Evolutionary conservation across 2,329 filamentous ascomycete species (phyloP).

Genomic region (Pseudogymnoascus sp.): DNA sequence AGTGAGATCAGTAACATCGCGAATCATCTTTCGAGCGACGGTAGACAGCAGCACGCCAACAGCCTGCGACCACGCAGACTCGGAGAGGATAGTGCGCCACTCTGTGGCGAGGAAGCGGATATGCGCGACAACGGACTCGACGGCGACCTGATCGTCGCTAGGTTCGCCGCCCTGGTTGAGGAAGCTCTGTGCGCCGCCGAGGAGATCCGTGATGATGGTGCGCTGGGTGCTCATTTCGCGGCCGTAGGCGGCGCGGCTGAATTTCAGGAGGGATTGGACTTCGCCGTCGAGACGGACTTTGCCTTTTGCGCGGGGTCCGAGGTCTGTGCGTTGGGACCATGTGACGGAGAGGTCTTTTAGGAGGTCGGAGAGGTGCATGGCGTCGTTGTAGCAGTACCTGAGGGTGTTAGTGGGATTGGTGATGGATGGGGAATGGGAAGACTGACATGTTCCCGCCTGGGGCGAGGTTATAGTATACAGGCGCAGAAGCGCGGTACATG

Average conservation of each 20-base stretch:
- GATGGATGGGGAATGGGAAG: background rate
- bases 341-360: slow-evolving; percentile 39
- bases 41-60: slow-evolving; percentile 52
- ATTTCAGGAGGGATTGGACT: slow-evolving; percentile 48
- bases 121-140: slow-evolving; percentile 45
- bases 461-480: slow-evolving; percentile 60
- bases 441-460: slow-evolving; percentile 56
- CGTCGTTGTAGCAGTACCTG: slow-evolving; percentile 61
- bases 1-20: slow-evolving; percentile 53
- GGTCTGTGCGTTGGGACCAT: slow-evolving; percentile 47
- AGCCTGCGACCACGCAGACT: slow-evolving; percentile 55
- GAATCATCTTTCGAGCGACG: slow-evolving; percentile 49
- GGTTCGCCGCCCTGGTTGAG: slow-evolving; percentile 40
- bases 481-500: slow-evolving; percentile 71
- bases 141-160: slow-evolving; percentile 38
- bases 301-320: slow-evolving; percentile 40
- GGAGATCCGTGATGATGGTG: slow-evolving; percentile 51
- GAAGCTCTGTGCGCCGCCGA: slow-evolving; percentile 52
- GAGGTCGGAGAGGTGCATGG: slow-evolving; percentile 52
- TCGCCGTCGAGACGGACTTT: slow-evolving; percentile 54
- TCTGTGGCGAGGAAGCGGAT: slow-evolving; percentile 45
- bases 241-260: slow-evolving; percentile 53
- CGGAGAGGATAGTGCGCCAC: slow-evolving; percentile 51
- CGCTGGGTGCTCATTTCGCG: slow-evolving; percentile 54
- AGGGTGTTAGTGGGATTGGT: slow-evolving; percentile 2